A percentile compares a stretch with the other conserved stretches of the same genome.
phyloP scores from a whole-genome alignment of 139 green algal species.

The Coccomyxa sp. region DNA sequence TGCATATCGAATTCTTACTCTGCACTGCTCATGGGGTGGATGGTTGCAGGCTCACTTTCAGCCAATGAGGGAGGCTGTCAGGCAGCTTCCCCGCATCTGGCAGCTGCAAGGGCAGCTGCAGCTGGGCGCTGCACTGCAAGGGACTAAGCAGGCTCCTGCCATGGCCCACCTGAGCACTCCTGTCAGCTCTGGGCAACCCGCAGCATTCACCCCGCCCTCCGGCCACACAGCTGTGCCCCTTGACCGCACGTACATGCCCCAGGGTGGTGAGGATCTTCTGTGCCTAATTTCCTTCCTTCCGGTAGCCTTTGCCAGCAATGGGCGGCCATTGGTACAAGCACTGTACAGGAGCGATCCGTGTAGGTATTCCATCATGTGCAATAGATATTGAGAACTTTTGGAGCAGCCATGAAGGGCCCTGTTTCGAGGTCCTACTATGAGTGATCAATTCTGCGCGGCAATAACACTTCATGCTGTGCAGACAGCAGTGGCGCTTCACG shows the following conservation, averaged over 20 bases:
- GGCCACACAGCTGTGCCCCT: not conserved
- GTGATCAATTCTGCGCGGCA: no score
- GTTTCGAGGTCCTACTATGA: no score
- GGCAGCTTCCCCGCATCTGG: not conserved
- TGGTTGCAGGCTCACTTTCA: no score
- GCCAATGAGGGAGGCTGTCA: not conserved
- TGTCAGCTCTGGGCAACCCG: not conserved
- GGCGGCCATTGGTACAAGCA: no score
- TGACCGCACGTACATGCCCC: not conserved
- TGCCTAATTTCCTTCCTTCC: no score
- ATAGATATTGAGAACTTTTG: no score
- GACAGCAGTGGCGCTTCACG: not conserved
- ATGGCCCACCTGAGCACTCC: not conserved
- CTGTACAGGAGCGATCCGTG: no score
- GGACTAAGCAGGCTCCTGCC: not conserved
- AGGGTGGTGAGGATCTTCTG: not conserved
- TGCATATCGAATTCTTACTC: no score
- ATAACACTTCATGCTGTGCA: not conserved
- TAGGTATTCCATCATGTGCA: no score
- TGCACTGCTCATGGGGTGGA: no score
- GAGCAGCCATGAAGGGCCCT: no score
- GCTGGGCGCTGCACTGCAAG: not conserved
- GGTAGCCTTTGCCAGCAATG: no score
- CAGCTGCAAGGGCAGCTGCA: not conserved
- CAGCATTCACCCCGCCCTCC: not conserved